Evolutionary conservation across 2,329 filamentous ascomycete species (phyloP), one percentile per base, ranked within the genome.

Genomic region (Fusarium sp.): DNA sequence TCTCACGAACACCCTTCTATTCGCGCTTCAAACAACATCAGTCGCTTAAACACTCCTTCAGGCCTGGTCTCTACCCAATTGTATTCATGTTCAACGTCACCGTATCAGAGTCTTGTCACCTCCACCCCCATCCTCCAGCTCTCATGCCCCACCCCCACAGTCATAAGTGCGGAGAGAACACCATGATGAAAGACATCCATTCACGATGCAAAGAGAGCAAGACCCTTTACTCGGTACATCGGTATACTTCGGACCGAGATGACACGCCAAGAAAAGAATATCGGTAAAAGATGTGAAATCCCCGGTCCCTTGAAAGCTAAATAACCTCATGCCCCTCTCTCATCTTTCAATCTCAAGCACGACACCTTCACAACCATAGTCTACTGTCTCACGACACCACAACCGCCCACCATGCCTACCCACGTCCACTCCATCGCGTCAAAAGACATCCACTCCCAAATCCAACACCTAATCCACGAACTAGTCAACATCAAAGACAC

Each of bases 401-500:
- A 34, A 18, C 9, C 29, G n/a, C 24, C 16, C 67, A 72, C 25
- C 53, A 79, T 79, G 77, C 77, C 77, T 40, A 72, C 76, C 47
- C 76, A 78, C 67, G 71, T 83, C 47, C 78, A 85, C 67, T 84
- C 83, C 53, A 79, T 87, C 77, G 81, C 82, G 65, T 79, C 84
- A 22, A 77, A 77, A 66, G 81, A 86, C 59, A 78, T 88, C 64
- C 85, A 88, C 75, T 79, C 78, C 69, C 84, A 88, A 63, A 90
- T 95, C 76, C 83, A 88, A 42, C 84, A 89, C 20, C 84, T 95
- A 63, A 94, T 93, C 73, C 81, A 91, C 76, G 92, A 92, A 75
- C 85, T 95, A 44, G 86, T 95, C 78, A 92, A 92, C 79, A 94
- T 95, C 81, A 88, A 89, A 75, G 92, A 95, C 81, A 86, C 85